Evolutionary conservation across 306 rosid genomes (phyloP).

Genomic region (Cercis canadensis): DNA sequence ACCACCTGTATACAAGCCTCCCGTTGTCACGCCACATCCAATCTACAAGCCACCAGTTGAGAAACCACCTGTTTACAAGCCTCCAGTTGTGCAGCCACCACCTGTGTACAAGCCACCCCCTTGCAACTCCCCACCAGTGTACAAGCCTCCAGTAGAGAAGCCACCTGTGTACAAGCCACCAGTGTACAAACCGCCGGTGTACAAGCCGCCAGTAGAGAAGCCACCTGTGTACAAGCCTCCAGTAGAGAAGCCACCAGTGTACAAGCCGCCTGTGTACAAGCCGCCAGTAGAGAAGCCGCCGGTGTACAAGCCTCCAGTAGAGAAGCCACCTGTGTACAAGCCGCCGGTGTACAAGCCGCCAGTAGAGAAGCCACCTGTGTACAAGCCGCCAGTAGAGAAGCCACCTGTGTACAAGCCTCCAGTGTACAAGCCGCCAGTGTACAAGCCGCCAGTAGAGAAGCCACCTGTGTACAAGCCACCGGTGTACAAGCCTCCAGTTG

Average conservation of each 20-base stretch:
- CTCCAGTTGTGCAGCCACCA: slow-evolving; percentile 6
- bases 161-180: not conserved
- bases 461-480: too few relatives aligned
- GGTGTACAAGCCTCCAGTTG: too few relatives aligned
- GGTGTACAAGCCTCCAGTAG: not conserved
- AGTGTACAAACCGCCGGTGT: not conserved
- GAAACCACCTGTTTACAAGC: not conserved
- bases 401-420: too few relatives aligned
- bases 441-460: too few relatives aligned
- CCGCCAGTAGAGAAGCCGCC: not conserved
- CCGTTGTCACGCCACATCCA: slow-evolving; percentile 17
- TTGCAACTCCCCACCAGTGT: not conserved
- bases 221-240: not conserved
- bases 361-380: too few relatives aligned
- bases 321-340: not conserved
- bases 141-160: not conserved
- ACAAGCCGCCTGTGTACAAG: not conserved
- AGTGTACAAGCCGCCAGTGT: too few relatives aligned
- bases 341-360: not conserved
- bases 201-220: not conserved
- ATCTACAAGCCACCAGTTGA: not conserved
- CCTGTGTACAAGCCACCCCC: not conserved
- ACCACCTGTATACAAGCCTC: not conserved
- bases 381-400: too few relatives aligned
- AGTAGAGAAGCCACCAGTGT: too few relatives aligned